phyloP scores from a whole-genome alignment of 192 early-diverging fungal species.

The Coemansia sp. region DNA sequence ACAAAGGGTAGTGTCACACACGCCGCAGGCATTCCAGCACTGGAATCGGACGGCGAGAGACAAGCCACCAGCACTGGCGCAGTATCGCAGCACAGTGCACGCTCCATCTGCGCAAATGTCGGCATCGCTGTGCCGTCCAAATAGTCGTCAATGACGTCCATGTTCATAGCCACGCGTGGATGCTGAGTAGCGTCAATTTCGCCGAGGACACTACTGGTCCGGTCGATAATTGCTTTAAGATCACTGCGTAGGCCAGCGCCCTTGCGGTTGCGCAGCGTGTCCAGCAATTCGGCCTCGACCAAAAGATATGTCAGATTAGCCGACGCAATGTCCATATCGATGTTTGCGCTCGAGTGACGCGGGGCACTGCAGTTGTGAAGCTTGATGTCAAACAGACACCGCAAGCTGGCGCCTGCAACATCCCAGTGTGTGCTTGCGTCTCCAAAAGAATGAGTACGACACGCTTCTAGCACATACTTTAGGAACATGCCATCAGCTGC shows the following conservation, averaged over 20 bases:
- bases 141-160: conserved; percentile 42
- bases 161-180: conserved; percentile 39
- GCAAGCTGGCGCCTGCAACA: conserved; percentile 22
- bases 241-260: conserved; percentile 43
- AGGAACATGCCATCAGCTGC: conserved; percentile 35
- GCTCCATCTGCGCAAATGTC: conserved; percentile 25
- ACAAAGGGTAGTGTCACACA: conserved; percentile 37
- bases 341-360: conserved; percentile 20
- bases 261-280: conserved; percentile 27
- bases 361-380: conserved; percentile 22
- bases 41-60: conserved; percentile 1
- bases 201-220: conserved; percentile 16
- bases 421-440: conserved; percentile 16
- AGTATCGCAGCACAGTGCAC: conserved; percentile 3
- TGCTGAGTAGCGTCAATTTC: conserved; percentile 28
- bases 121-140: conserved; percentile 49
- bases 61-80: conserved; percentile 4
- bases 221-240: conserved; percentile 41
- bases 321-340: conserved; percentile 34
- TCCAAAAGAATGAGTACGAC: conserved; percentile 1
- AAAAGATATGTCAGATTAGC: conserved; percentile 33
- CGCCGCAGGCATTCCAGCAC: conserved; percentile 8
- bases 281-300: conserved; percentile 33
- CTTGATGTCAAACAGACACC: conserved; percentile 45
- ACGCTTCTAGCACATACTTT: conserved; percentile 19